Percentiles rank a stretch among this genome's conserved stretches.
Evolutionary conservation across 345 rosid genomes (phyloP).

Genomic region (Xanthoceras sorbifolium): DNA sequence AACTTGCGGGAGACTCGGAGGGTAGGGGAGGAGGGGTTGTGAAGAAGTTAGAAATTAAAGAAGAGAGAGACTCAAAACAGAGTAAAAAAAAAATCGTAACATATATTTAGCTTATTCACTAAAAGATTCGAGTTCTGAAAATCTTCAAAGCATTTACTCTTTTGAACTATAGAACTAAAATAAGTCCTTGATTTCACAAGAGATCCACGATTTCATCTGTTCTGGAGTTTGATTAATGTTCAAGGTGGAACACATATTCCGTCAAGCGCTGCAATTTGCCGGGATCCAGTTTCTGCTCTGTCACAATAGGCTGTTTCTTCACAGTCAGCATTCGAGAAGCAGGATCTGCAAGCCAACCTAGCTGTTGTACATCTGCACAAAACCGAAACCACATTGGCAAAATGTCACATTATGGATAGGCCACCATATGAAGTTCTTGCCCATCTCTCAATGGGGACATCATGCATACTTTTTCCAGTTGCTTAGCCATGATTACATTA

Average conservation of each 20-base stretch:
- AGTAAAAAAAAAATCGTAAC: not conserved
- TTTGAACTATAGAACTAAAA: not conserved
- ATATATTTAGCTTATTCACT: not conserved
- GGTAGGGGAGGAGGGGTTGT: not conserved
- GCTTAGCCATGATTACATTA: not conserved
- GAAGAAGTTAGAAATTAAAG: not conserved
- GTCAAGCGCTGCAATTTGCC: constrained; percentile 78
- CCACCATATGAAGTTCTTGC: not conserved
- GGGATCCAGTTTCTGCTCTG: constrained; percentile 74
- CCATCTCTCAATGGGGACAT: not conserved
- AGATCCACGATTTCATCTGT: not conserved
- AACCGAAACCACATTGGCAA: constrained; percentile 10
- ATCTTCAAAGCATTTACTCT: constrained; percentile 7
- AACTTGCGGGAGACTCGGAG: not conserved
- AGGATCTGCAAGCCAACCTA: constrained; percentile 72
- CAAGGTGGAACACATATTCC: constrained; percentile 80
- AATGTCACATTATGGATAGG: not conserved
- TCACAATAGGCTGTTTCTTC: constrained; percentile 55
- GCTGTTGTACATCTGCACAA: constrained; percentile 63
- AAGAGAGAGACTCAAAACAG: not conserved
- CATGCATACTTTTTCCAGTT: not conserved
- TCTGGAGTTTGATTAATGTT: constrained; percentile 38
- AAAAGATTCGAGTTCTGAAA: not conserved
- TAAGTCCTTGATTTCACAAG: not conserved
- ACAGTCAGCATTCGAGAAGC: constrained; percentile 69